These are phyloP conservation scores for Ustilago esculenta DNA, from an alignment of 1,284 basidiomycete genomes.

Conservation along the genomic window DNA sequence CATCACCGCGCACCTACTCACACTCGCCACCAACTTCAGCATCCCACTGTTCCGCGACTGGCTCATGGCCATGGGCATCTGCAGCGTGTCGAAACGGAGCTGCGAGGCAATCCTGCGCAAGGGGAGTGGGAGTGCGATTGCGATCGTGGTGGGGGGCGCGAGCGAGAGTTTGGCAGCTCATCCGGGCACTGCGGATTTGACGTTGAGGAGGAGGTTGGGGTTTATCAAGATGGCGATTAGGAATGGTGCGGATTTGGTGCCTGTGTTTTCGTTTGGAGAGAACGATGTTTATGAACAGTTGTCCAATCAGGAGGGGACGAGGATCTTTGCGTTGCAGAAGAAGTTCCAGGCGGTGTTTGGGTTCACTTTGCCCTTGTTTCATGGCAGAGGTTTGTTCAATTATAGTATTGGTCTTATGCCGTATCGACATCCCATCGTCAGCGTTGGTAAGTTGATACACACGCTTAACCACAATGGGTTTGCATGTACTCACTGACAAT, in stretches of 20 bases:
- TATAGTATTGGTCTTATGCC: slow-evolving; percentile 79
- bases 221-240: slow-evolving; percentile 97
- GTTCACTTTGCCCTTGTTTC: slow-evolving; percentile 94
- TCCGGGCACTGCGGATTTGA: slow-evolving; percentile 93
- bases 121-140: slow-evolving; percentile 75
- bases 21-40: slow-evolving; percentile 83
- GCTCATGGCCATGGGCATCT: slow-evolving; percentile 78
- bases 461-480: too few relatives aligned
- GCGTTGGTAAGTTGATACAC: slow-evolving; percentile 77
- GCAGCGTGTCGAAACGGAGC: slow-evolving; percentile 87
- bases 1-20: slow-evolving; percentile 89
- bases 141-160: slow-evolving; percentile 96
- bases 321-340: slow-evolving; percentile 73
- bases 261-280: slow-evolving; percentile 80
- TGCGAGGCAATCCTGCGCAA: slow-evolving; percentile 84
- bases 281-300: slow-evolving; percentile 99
- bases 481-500: too few relatives aligned
- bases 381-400: slow-evolving; percentile 81
- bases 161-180: slow-evolving; percentile 91
- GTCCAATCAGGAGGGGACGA: slow-evolving; percentile 90
- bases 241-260: slow-evolving; percentile 73
- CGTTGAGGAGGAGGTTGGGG: slow-evolving; percentile 77
- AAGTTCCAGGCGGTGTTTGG: slow-evolving; percentile 75
- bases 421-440: slow-evolving; percentile 91
- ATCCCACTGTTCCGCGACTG: slow-evolving; percentile 94